Conservation (phyloP, 331 rosid species). For the Arachis monticola region DNA sequence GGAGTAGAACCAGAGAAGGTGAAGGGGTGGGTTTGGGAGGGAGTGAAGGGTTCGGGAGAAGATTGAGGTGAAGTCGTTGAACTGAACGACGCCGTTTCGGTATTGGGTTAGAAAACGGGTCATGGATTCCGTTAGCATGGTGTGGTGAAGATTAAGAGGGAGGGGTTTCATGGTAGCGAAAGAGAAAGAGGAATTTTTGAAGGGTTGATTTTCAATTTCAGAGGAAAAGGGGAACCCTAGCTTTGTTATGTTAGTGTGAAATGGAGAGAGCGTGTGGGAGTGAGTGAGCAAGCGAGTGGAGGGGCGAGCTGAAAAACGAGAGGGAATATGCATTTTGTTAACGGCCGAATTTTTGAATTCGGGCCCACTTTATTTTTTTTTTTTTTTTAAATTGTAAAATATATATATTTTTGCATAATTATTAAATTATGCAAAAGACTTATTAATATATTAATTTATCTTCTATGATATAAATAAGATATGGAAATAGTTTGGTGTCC, state of each 20-base stretch:
- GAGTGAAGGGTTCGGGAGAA: conserved; percentile 57
- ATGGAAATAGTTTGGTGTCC: no score
- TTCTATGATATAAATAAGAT: no score
- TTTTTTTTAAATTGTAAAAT: no score
- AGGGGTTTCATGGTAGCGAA: conserved; percentile 36
- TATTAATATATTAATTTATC: no score
- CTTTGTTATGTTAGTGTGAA: not conserved
- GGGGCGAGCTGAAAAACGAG: conserved; percentile 39
- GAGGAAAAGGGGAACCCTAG: conserved; percentile 58
- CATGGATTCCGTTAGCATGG: conserved; percentile 66
- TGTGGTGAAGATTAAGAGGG: conserved; percentile 29
- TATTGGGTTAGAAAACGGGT: conserved; percentile 58
- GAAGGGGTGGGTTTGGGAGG: conserved; percentile 58
- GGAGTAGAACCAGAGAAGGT: conserved; percentile 68
- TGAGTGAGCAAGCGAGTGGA: not conserved
- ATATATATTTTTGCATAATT: no score
- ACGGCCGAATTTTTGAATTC: conserved; percentile 59
- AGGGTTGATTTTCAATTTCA: not conserved
- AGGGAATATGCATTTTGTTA: conserved; percentile 61
- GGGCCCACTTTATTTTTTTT: not conserved
- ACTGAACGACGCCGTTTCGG: conserved; percentile 59
- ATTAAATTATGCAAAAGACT: no score
- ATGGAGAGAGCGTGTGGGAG: no score
- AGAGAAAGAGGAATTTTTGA: not conserved
- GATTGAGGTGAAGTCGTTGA: conserved; percentile 56